Conservation (phyloP, 2,329 filamentous ascomycete species). For the Verticillium nonalfalfae region DNA sequence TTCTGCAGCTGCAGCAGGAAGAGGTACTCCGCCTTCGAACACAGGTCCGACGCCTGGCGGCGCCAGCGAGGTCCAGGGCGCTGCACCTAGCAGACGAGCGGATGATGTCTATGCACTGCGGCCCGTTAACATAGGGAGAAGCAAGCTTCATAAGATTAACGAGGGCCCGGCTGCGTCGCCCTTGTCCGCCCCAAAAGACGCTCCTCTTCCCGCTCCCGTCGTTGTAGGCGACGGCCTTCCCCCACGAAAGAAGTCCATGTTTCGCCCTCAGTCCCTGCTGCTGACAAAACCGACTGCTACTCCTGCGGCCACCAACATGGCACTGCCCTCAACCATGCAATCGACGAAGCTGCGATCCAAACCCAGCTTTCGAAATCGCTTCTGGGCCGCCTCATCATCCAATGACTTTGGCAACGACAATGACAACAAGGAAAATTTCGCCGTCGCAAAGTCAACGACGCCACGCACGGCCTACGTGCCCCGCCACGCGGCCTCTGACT, state of each 20-base stretch:
- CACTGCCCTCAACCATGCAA: neutral
- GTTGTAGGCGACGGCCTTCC: neutral
- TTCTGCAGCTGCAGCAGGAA: neutral
- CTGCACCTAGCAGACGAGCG: neutral
- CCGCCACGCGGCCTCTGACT: slow-evolving; percentile 22
- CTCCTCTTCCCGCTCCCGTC: too few relatives aligned
- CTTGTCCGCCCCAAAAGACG: neutral
- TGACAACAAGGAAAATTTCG: neutral
- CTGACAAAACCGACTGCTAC: neutral
- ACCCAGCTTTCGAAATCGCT: slow-evolving; percentile 10
- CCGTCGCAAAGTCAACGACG: neutral
- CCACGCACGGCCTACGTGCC: slow-evolving; percentile 15
- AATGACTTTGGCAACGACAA: slow-evolving; percentile 8
- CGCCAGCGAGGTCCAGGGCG: neutral
- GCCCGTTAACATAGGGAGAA: neutral
- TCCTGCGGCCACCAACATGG: neutral
- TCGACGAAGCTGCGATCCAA: slow-evolving; percentile 5
- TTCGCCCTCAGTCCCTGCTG: neutral
- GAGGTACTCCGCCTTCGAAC: neutral
- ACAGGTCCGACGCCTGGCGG: neutral
- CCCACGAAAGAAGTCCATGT: neutral
- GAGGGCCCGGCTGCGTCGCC: neutral
- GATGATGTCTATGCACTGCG: neutral
- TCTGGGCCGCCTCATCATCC: slow-evolving; percentile 8
- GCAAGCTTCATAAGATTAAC: neutral